phyloP scores from a whole-genome alignment of 345 rosid species.

The Theobroma cacao region DNA sequence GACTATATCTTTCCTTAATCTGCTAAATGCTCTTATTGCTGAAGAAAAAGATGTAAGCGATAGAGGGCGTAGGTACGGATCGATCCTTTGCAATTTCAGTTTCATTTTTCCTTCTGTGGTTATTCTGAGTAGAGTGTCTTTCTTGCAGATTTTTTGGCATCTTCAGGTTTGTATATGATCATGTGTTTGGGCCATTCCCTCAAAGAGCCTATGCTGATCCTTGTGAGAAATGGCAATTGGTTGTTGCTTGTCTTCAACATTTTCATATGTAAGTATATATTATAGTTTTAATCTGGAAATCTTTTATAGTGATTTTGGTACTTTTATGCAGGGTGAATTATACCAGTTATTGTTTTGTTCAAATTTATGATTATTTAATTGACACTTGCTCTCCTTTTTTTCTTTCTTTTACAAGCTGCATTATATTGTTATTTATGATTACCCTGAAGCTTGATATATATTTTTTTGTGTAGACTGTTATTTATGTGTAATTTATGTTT shows the following conservation, averaged over 20 bases:
- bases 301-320: slow-evolving; percentile 5
- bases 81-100: slow-evolving; percentile 14
- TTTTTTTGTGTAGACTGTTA: neutral
- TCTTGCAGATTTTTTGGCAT: slow-evolving; percentile 85
- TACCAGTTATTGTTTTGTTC: neutral
- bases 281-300: neutral
- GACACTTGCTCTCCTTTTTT: neutral
- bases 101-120: slow-evolving; percentile 17
- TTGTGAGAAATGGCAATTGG: slow-evolving; percentile 93
- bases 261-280: slow-evolving; percentile 71
- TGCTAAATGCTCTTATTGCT: slow-evolving; percentile 76
- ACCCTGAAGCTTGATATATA: neutral
- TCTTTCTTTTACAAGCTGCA: neutral
- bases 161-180: slow-evolving; percentile 85
- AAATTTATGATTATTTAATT: slow-evolving; percentile 3
- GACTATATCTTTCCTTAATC: slow-evolving; percentile 84
- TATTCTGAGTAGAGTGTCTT: slow-evolving; percentile 20
- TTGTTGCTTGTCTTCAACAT: slow-evolving; percentile 89
- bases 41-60: slow-evolving; percentile 85
- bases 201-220: slow-evolving; percentile 95
- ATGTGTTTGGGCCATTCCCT: slow-evolving; percentile 89
- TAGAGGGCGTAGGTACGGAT: slow-evolving; percentile 81
- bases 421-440: neutral
- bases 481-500: neutral
- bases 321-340: neutral